Percentiles rank a stretch among this genome's conserved stretches.
Conservation (phyloP, 192 early-diverging fungal species). For the Spizellomyces sp. region DNA sequence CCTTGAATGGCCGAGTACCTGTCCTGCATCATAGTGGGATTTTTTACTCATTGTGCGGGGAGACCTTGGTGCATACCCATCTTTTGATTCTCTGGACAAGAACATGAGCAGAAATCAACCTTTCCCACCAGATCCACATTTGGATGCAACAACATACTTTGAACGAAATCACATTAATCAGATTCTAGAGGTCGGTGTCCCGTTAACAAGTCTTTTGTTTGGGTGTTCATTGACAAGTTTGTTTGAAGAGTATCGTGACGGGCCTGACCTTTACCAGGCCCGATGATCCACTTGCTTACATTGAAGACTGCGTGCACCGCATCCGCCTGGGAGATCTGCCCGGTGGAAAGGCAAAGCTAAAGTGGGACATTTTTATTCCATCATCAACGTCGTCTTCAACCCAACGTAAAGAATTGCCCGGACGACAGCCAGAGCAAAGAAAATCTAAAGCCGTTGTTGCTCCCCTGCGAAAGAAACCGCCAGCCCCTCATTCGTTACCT, state of each 20-base stretch:
- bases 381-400: slow-evolving; percentile 2
- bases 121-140: too few species aligned
- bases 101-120: too few species aligned
- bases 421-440: slow-evolving; percentile 11
- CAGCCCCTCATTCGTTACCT: slow-evolving; percentile 10
- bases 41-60: too few species aligned
- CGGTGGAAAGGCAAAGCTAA: slow-evolving; percentile 27
- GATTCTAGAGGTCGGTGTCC: slow-evolving; percentile 40
- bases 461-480: slow-evolving; percentile 31
- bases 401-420: slow-evolving; percentile 6
- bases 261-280: slow-evolving; percentile 50
- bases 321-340: slow-evolving; percentile 37
- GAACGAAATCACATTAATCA: slow-evolving; percentile 1
- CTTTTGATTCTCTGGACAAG: too few species aligned
- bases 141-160: slow-evolving; percentile 5
- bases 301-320: slow-evolving; percentile 52
- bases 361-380: slow-evolving; percentile 54
- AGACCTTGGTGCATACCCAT: too few species aligned
- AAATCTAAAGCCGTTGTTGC: background rate
- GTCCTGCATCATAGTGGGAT: too few species aligned
- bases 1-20: too few species aligned
- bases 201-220: background rate
- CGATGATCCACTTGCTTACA: slow-evolving; percentile 53
- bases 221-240: background rate
- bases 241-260: slow-evolving; percentile 46